phyloP scores from a whole-genome alignment of 1,284 basidiomycete genomes.

The Trichosporon sp. region DNA sequence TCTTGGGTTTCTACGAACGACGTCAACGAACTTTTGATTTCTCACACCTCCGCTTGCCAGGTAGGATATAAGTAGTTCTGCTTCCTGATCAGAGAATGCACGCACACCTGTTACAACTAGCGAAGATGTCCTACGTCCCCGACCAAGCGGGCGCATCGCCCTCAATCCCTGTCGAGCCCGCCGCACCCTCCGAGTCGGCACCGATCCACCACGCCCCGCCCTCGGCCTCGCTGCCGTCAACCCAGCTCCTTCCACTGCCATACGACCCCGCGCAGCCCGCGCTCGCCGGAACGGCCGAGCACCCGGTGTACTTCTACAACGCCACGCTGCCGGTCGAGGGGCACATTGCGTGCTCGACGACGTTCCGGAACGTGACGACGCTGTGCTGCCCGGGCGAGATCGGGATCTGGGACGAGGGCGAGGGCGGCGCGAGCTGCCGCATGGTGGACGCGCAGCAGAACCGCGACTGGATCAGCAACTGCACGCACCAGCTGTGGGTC shows the following conservation, averaged over 20 bases:
- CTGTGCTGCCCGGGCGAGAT: not conserved
- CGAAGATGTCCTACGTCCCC: no score
- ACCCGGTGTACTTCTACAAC: not conserved
- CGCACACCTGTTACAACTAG: no score
- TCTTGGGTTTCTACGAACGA: no score
- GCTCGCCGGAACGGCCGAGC: not conserved
- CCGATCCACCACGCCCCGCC: no score
- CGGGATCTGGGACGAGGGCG: not conserved
- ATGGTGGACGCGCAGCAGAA: not conserved
- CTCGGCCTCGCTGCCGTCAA: not conserved
- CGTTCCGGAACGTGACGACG: not conserved
- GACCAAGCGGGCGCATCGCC: no score
- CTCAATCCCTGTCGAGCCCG: no score
- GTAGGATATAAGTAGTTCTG: no score
- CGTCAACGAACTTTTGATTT: no score
- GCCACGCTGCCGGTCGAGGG: not conserved
- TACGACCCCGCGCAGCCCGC: not conserved
- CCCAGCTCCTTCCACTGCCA: not conserved
- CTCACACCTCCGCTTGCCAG: no score
- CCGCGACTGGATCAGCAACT: not conserved
- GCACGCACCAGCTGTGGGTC: not conserved
- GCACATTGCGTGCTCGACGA: not conserved
- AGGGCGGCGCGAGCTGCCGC: not conserved
- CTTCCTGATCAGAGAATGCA: no score
- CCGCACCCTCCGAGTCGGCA: no score